Conservation (phyloP, 2,329 filamentous ascomycete genomes). For the Neurospora sp. region DNA sequence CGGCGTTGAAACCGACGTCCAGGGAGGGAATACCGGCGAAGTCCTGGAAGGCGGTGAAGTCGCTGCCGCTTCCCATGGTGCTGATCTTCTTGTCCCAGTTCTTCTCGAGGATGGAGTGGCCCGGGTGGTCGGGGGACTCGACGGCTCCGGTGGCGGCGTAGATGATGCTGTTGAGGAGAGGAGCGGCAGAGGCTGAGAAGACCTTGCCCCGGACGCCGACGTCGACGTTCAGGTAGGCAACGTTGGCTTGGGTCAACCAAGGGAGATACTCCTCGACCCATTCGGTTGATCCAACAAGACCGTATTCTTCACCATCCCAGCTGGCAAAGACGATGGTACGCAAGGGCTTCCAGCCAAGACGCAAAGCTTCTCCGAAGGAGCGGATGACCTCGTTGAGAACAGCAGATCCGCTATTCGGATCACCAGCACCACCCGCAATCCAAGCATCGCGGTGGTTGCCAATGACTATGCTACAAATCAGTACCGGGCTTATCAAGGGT, state of each 20-base stretch:
- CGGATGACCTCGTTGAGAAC: constrained; percentile 68
- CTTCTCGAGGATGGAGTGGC: constrained; percentile 59
- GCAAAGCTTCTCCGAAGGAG: constrained; percentile 59
- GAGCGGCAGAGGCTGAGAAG: constrained; percentile 60
- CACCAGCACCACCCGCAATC: constrained; percentile 73
- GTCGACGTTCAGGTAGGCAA: constrained; percentile 84
- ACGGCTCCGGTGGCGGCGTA: constrained; percentile 56
- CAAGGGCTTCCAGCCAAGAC: constrained; percentile 70
- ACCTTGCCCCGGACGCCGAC: constrained; percentile 56
- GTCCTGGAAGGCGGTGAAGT: constrained; percentile 69
- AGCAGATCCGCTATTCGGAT: constrained; percentile 76
- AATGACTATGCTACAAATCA: constrained; percentile 40
- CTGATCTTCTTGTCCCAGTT: constrained; percentile 49
- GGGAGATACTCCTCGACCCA: constrained; percentile 87
- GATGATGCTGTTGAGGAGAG: constrained; percentile 65
- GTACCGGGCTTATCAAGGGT: neutral
- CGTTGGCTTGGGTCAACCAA: constrained; percentile 63
- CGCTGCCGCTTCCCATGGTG: constrained; percentile 63
- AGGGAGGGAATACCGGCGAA: constrained; percentile 57
- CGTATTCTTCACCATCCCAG: constrained; percentile 81
- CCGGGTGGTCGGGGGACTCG: constrained; percentile 63
- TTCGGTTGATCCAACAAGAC: constrained; percentile 76
- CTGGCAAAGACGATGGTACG: constrained; percentile 85
- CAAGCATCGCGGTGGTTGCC: constrained; percentile 79
- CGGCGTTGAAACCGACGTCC: constrained; percentile 49